Base-by-base conservation (phyloP, 78 protist genomes). In the Speleostelium caveatum region DNA sequence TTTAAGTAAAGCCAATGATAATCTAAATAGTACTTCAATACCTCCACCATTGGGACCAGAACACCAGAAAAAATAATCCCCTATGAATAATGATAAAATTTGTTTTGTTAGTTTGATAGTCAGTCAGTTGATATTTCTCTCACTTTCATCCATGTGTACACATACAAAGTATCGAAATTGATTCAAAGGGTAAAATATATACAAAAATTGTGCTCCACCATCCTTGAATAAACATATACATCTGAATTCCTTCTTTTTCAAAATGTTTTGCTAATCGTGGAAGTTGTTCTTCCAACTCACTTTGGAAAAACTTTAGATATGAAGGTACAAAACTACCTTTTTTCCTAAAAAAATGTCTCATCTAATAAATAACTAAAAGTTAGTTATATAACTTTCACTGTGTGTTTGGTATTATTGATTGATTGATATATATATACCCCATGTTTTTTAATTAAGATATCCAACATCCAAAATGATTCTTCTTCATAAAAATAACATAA, bases 131-230 rank as follows among this genome's bases (percentile, higher is more conserved):
- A 32, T 67, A 41, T 6, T 61, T 61, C n/a, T n/a, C n/a, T n/a
- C n/a, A 16, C 8, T 8, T 49, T 49, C 14, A 14, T 49, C 14
- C 14, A 16, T 49, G 56, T 30, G n/a, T 71, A 71, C 76, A 56
- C 76, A 71, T 32, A 71, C 60, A n/a, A n/a, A 51, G 49, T 71
- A 32, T n/a, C n/a, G 78, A 55, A 8, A 83, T 59, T 0, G 90
- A 53, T n/a, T 83, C 79, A 0, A 69, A 62, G 38, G 90, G 90
- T 45, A 83, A 45, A 26, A 69, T 6, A 83, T 83, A 83, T 41
- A 83, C 90, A 83, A 83, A 83, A 8, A 83, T 83, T 2, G 90
- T 83, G 35, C 90, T 69, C 78, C 76, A 83, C 90, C 90, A 83
- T 26, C 77, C 73, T 39, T 67, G 90, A 69, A 83, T 42, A 58